Evolutionary conservation across 2,329 filamentous ascomycete species (phyloP).

Genomic region (Trichophyton equinum): DNA sequence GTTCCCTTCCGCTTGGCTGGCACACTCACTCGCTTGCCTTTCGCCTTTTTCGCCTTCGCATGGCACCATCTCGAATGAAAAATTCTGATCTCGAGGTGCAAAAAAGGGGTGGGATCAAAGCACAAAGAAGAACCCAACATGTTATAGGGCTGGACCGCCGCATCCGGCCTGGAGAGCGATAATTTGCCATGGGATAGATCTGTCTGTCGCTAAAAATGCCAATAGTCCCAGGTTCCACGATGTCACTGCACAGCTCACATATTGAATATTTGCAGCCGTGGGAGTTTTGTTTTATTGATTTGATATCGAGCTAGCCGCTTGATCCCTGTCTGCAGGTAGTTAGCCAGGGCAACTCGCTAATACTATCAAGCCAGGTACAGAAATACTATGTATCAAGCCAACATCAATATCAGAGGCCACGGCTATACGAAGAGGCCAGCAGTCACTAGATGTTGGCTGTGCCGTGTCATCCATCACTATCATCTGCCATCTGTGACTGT

Average conservation of each 20-base stretch:
- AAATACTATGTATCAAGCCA: too few relatives aligned
- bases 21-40: background rate
- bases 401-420: too few relatives aligned
- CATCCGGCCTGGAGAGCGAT: too few relatives aligned
- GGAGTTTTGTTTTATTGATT: too few relatives aligned
- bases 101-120: background rate
- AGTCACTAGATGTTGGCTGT: too few relatives aligned
- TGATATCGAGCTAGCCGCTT: background rate
- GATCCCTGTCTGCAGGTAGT: background rate
- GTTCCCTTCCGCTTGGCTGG: background rate
- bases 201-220: too few relatives aligned
- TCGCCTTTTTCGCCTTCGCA: background rate
- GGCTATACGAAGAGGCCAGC: too few relatives aligned
- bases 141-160: background rate
- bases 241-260: background rate
- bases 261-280: background rate
- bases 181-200: too few relatives aligned
- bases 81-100: background rate
- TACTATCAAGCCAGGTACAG: too few relatives aligned
- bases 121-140: background rate
- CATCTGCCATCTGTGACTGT: too few relatives aligned
- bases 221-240: too few relatives aligned
- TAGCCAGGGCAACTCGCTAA: background rate
- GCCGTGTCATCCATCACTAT: too few relatives aligned
- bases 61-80: background rate